A percentile compares a stretch with the other conserved stretches of the same genome.
Evolutionary conservation across 495 filamentous ascomycete genomes (phyloP).

Genomic region (Aspergillus indologenus): DNA sequence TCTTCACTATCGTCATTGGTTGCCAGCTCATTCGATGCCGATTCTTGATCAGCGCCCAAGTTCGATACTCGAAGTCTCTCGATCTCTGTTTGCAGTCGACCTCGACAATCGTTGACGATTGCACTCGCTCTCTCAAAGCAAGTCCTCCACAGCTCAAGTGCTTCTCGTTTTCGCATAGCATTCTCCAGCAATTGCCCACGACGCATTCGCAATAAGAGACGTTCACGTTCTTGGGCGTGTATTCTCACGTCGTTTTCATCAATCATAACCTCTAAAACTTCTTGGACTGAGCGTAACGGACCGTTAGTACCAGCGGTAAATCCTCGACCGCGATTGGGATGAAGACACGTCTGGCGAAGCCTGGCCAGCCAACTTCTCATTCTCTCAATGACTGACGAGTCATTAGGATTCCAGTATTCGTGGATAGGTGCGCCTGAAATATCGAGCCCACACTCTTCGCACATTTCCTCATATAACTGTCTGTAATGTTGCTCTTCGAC

Average conservation of each 20-base stretch:
- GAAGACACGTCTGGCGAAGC: conserved; percentile 82
- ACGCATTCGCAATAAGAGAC: conserved; percentile 58
- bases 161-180: conserved; percentile 51
- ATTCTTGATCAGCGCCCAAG: conserved; percentile 12
- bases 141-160: conserved; percentile 63
- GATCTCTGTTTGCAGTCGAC: conserved; percentile 54
- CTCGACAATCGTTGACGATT: conserved; percentile 62
- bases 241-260: conserved; percentile 67
- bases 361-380: conserved; percentile 70
- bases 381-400: conserved; percentile 51
- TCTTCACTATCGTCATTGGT: conserved; percentile 47
- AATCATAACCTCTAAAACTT: conserved; percentile 87
- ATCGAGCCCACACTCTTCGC: conserved; percentile 62
- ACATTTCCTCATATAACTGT: conserved; percentile 69
- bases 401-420: conserved; percentile 61
- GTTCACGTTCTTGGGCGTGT: conserved; percentile 61
- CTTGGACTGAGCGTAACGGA: conserved; percentile 71
- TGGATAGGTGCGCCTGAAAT: conserved; percentile 56
- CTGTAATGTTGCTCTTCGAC: conserved; percentile 87
- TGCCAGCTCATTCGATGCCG: conserved; percentile 20
- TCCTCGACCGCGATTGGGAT: conserved; percentile 70
- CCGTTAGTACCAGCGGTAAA: conserved; percentile 58
- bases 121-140: conserved; percentile 51
- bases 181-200: conserved; percentile 75
- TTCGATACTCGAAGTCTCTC: conserved; percentile 20